Evolutionary conservation across 2,329 filamentous ascomycete genomes (phyloP).

Genomic region (Ceratocystis papillata): DNA sequence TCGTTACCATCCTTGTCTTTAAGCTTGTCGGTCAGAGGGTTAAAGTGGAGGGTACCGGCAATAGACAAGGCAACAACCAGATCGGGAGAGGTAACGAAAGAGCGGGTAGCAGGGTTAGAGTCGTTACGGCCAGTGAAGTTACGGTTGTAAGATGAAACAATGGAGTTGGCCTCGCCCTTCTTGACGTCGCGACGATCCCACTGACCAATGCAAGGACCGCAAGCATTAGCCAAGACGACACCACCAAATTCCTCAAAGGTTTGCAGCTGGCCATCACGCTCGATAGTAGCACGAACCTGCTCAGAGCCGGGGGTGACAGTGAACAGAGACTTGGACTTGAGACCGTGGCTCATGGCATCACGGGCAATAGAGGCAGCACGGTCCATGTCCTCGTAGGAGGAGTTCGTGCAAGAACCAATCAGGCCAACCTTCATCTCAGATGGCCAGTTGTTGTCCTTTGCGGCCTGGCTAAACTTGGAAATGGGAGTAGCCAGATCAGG

Average conservation of each 20-base stretch:
- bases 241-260: constrained; percentile 96
- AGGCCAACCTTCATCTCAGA: constrained; percentile 92
- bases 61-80: constrained; percentile 78
- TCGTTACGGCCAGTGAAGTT: constrained; percentile 99
- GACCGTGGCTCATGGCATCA: constrained; percentile 79
- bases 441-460: constrained; percentile 91
- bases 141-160: constrained; percentile 98
- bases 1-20: constrained; percentile 96
- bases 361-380: constrained; percentile 83
- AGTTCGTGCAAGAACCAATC: constrained; percentile 98
- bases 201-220: constrained; percentile 84
- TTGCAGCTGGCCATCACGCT: constrained; percentile 77
- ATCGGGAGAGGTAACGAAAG: constrained; percentile 85
- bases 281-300: constrained; percentile 90
- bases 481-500: constrained; percentile 96
- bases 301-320: constrained; percentile 94
- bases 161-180: constrained; percentile 93
- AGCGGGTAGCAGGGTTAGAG: constrained; percentile 87
- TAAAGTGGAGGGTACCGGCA: constrained; percentile 80
- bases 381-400: constrained; percentile 77
- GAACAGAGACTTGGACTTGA: constrained; percentile 90
- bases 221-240: constrained; percentile 89
- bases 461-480: constrained; percentile 91
- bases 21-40: constrained; percentile 82
- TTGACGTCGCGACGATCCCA: constrained; percentile 90